Evolutionary conservation across 1,284 basidiomycete genomes (phyloP), one percentile per base, ranked within the genome.

Genomic region (Sporisorium graminicola): DNA sequence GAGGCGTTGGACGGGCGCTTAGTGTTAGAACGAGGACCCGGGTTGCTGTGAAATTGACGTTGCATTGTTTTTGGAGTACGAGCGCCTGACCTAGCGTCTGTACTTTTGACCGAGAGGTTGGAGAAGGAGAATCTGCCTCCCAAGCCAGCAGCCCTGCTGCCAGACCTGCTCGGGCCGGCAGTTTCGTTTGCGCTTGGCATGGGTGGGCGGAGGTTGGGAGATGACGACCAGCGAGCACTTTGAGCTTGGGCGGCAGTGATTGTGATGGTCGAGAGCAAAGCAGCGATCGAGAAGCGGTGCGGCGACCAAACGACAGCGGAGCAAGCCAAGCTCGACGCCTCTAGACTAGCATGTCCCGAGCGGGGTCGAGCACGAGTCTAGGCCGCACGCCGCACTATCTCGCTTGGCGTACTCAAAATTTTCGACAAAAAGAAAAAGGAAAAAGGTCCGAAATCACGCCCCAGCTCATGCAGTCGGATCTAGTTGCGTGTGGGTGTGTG

Each of bases 71-170:
- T 72, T 16, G 77, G 69, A 10, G 65, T 68, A 18, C 60, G 64
- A 31, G 65, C 58, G 22, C 56, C 63, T 7, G 55, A 55, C 20
- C 64, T 55, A 5, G 22, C 74, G 16, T 66, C 66, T 35, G 26
- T 27, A 50, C 74, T 73, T 37, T 62, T 69, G 52, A 64, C 53
- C 6, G 77, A 78, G 50, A 75, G 61, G 35, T 67, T 73, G 55
- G 77, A 78, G 50, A 78, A 58, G 43, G 76, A 72, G 53, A 73
- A 69, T 37, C 72, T 75, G 59, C 55, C 56, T 50, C 50, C 49
- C 26, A 77, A 26, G 37, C 68, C 58, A 44, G 35, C 42, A 31
- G 49, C 43, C 13, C 58, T 57, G 56, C 74, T 72, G n/a, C 43
- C 47, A 1, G 73, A 51, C 37, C 73, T 65, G 51, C 69, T 65